phyloP scores from a whole-genome alignment of 2,329 filamentous ascomycete genomes.

The Penicillium sp. region DNA sequence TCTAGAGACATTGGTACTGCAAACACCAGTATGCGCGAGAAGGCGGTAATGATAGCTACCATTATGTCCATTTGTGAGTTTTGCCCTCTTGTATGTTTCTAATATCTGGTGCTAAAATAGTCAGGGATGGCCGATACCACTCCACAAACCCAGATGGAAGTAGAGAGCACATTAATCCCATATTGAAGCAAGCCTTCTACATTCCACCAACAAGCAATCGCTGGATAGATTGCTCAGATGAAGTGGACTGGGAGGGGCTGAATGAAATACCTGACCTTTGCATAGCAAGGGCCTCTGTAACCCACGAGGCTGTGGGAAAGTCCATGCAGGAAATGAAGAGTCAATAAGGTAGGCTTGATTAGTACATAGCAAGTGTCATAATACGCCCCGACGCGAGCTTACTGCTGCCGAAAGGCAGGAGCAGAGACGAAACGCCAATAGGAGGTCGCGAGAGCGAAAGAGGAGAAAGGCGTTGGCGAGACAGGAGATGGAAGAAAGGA shows the following conservation, averaged over 20 bases:
- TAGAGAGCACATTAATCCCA: background rate
- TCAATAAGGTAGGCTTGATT: background rate
- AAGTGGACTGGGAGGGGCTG: background rate
- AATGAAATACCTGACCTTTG: slow-evolving; percentile 1
- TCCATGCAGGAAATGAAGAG: background rate
- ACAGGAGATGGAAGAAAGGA: background rate
- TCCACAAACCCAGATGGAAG: background rate
- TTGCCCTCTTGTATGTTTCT: background rate
- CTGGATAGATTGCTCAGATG: background rate
- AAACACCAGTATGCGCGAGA: background rate
- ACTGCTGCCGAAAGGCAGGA: background rate
- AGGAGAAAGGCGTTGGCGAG: background rate
- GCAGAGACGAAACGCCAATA: background rate
- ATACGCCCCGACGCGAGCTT: background rate
- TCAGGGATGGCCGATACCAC: background rate
- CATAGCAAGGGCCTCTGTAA: background rate
- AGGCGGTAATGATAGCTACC: background rate
- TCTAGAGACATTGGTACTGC: background rate
- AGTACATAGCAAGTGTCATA: background rate
- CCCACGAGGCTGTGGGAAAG: background rate
- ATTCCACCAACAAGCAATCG: background rate
- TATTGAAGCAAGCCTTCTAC: background rate
- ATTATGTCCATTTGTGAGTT: background rate
- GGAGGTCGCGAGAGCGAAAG: background rate
- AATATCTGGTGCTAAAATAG: background rate